Evolutionary conservation across 1,284 basidiomycete species (phyloP), one percentile per base, ranked within the genome.

Genomic region (Phellinidium pouzarii): DNA sequence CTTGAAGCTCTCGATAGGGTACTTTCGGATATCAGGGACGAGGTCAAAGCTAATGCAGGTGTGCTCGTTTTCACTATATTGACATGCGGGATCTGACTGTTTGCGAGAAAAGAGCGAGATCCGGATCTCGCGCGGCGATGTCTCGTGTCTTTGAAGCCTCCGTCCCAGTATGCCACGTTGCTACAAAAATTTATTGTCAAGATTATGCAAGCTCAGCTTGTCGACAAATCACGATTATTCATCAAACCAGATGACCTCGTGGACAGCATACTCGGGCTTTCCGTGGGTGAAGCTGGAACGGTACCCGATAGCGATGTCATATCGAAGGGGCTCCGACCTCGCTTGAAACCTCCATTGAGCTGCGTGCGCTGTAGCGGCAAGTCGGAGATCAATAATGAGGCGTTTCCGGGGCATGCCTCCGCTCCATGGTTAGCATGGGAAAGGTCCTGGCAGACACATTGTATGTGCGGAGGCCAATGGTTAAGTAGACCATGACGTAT

Each of bases 221-320:
- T 87, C 38, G 74, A 84, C 65, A 84, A 82, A 59, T 68, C 82
- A 0, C 73, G 71, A 11, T 69, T 89, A 25, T 89, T 88, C 63
- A 74, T 89, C 61, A 87, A 83, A 62, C 73, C 83, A 1, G 67
- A 64, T 6, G 84, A 88, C 55, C 72, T 89, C 9, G 68, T 85
- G 3, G 82, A 85, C 58, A 80, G 79, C 7, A 64, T 81, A 66
- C 64, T 25, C 62, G 65, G 22, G 62, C 58, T 54, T 0, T 59
- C 56, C 22, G 60, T 67, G 27, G 58, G 56, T 6, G 23, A 53
- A 4, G 44, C 48, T 12, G 47, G 60, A 47, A 77, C 77, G 57
- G 71, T 71, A 6, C 71, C 72, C 48, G 71, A 70, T 14, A 72
- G 68, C 45, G 86, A 89, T 58, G 71, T 87, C 2, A 69, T 89